Evolutionary conservation across 805 yeast genomes (phyloP).

Genomic region (Hanseniaspora lachancei): DNA sequence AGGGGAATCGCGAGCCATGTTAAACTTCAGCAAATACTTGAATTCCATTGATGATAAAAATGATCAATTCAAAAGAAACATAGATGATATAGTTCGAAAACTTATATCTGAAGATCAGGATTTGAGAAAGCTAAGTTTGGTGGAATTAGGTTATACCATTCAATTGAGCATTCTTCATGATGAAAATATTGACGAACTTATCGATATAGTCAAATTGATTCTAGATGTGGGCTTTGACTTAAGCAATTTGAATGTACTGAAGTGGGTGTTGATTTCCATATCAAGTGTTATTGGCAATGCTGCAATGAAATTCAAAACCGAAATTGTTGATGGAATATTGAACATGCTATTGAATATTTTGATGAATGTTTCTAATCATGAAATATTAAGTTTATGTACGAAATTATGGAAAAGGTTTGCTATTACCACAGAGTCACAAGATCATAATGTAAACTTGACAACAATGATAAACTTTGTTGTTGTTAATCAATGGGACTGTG

Average conservation of each 20-base stretch:
- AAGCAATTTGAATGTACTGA: not conserved
- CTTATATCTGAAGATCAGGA: not conserved
- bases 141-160: not conserved
- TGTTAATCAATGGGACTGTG: not conserved
- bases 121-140: not conserved
- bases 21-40: not conserved
- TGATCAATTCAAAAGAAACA: not conserved
- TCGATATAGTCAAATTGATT: not conserved
- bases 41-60: too few relatives aligned
- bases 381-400: not conserved
- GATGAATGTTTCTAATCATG: not conserved
- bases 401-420: not conserved
- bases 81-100: not conserved
- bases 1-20: not conserved
- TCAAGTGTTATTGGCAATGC: not conserved
- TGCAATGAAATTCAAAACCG: not conserved
- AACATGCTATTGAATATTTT: not conserved
- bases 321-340: not conserved
- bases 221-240: not conserved
- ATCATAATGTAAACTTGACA: not conserved
- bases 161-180: not conserved
- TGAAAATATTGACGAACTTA: not conserved
- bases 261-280: constrained; percentile 5
- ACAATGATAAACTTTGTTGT: not conserved
- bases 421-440: not conserved